A percentile compares a stretch with the other conserved stretches of the same genome.
These are phyloP conservation scores for Fusarium aywerte DNA, from an alignment of 2,329 filamentous ascomycete genomes.

Conservation along the genomic window DNA sequence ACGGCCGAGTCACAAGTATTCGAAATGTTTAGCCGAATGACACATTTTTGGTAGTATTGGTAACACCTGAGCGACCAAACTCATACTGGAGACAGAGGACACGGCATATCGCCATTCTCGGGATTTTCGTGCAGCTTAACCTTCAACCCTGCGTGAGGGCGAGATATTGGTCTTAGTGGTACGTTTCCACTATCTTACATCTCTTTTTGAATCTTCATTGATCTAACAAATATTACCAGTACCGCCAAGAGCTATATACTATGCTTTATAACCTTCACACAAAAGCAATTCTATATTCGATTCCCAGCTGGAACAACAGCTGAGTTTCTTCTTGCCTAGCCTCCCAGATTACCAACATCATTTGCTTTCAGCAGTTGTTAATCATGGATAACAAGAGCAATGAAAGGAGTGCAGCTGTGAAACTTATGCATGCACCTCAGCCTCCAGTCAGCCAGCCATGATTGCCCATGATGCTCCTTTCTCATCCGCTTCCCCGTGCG, in stretches of 20 bases:
- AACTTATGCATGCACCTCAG: conserved; percentile 1
- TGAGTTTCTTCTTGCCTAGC: neutral
- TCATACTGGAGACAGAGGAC: neutral
- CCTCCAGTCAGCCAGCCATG: neutral
- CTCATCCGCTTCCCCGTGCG: neutral
- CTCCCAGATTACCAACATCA: neutral
- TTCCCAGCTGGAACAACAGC: neutral
- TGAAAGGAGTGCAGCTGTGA: neutral
- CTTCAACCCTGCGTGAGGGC: neutral
- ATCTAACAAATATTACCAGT: neutral
- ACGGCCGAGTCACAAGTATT: neutral
- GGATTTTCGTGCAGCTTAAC: neutral
- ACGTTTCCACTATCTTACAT: neutral
- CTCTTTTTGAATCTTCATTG: neutral
- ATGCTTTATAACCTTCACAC: neutral
- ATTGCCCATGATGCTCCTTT: neutral
- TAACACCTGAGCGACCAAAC: too few relatives aligned
- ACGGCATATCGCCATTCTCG: neutral
- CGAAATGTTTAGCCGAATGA: neutral
- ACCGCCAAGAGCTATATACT: neutral
- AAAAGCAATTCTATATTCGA: neutral
- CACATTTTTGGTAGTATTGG: neutral
- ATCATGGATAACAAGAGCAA: neutral
- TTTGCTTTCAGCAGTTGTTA: neutral
- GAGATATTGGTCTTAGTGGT: neutral